Base-by-base conservation (phyloP, 345 rosid species). In the Lepidium didymum region DNA sequence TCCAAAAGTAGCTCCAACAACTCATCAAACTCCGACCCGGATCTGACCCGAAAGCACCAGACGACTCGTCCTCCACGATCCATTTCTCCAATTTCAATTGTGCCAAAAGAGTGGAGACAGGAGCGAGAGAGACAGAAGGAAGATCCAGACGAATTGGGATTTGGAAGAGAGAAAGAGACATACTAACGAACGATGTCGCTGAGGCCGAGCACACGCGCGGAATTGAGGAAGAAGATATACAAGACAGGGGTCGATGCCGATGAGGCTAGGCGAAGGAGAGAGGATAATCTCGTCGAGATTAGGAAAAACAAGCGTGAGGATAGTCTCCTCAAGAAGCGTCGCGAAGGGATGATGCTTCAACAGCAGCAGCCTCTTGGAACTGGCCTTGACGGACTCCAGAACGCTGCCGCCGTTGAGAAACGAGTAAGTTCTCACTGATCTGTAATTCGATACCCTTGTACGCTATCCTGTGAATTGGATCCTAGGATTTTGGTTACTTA, bases 251-350 rank as follows among this genome's bases (percentile, higher is more conserved):
- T 87, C 21, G 93, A 87, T 36, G 93, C 83, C 45, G 93, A 87
- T n/a, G 92, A 87, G 54, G 92, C 89, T 31, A 70, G 89, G 47
- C 73, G 92, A 77, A 64, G 88, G 73, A 85, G 93, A 56, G 90
- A 87, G 74, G 90, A 87, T 78, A 87, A 87, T 50, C 77, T 87
- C 79, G 90, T 87, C 44, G 90, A 85, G 90, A 87, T 87, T 75
- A 80, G 92, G 67, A 85, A 87, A 81, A 87, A 69, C 74, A 85
- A 87, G 69, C 81, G 92, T 9, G 92, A 87, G 52, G 90, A 87
- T 37, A 87, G 80, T 50, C 85, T 87, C 18, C 77, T 87, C 56
- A 87, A 87, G 89, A 87, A 87, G 65, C 71, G 92, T 7, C 80
- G 90, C 33, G 92, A 87, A 77, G 92, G 92, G 0, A 82, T 87